Evolutionary conservation across 2,329 filamentous ascomycete genomes (phyloP).

Genomic region (Aspergillus neoniger): DNA sequence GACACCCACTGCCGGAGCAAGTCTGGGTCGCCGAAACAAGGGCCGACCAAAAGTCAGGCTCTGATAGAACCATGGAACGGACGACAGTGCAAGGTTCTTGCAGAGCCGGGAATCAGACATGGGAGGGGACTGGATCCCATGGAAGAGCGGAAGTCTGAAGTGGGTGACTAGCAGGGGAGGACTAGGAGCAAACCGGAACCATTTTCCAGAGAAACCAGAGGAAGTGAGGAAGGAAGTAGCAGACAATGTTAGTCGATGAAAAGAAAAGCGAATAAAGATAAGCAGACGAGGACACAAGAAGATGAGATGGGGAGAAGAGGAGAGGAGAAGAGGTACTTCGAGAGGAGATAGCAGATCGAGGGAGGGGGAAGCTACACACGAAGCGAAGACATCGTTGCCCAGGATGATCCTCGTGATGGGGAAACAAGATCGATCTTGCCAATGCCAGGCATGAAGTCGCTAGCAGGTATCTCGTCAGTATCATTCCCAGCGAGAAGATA

Average conservation of each 20-base stretch:
- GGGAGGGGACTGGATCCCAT: not conserved
- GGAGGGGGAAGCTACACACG: too few relatives aligned
- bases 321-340: too few relatives aligned
- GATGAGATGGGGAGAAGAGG: too few relatives aligned
- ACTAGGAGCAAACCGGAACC: not conserved
- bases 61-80: not conserved
- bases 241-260: not conserved
- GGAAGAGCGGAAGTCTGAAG: not conserved
- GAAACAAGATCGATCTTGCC: not conserved
- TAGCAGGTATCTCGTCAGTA: not conserved
- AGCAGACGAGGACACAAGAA: too few relatives aligned
- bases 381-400: too few relatives aligned
- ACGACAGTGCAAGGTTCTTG: constrained; percentile 3
- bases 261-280: not conserved
- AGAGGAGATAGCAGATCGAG: too few relatives aligned
- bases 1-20: constrained; percentile 7
- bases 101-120: not conserved
- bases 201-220: not conserved
- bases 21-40: constrained; percentile 12
- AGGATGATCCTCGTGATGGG: too few relatives aligned
- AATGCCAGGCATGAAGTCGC: not conserved
- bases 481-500: not conserved
- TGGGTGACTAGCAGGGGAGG: not conserved
- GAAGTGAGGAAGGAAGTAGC: not conserved
- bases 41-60: constrained; percentile 11